A percentile compares a stretch with the other conserved stretches of the same genome.
Evolutionary conservation across 2,329 filamentous ascomycete species (phyloP).

Genomic region (Arthroderma uncinatum): DNA sequence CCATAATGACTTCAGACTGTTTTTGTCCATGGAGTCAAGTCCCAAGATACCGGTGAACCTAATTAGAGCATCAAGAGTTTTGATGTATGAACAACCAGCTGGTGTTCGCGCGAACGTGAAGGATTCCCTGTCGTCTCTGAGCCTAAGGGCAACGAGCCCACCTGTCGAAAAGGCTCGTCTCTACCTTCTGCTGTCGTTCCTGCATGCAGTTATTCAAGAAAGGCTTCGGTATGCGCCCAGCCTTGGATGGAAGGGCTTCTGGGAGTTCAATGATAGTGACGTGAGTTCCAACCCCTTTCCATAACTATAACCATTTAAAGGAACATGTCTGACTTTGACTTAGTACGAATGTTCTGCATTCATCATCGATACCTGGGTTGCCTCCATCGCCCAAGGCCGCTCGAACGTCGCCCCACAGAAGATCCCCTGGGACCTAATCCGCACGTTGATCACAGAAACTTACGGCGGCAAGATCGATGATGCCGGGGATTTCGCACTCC

Average conservation of each 20-base stretch:
- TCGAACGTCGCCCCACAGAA: conserved; percentile 89
- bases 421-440: conserved; percentile 93
- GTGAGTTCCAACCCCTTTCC: conserved; percentile 50
- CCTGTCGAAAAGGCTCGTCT: conserved; percentile 84
- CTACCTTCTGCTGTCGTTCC: conserved; percentile 82
- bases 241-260: conserved; percentile 96
- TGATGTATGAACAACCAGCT: conserved; percentile 97
- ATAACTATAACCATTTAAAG: not conserved
- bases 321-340: not conserved
- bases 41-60: conserved; percentile 95
- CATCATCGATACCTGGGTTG: conserved; percentile 92
- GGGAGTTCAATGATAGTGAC: conserved; percentile 99
- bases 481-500: conserved; percentile 65
- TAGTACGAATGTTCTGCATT: conserved; percentile 95
- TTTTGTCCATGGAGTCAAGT: conserved; percentile 96
- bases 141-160: conserved; percentile 61
- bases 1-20: conserved; percentile 82
- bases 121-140: conserved; percentile 78
- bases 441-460: conserved; percentile 79
- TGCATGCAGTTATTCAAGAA: conserved; percentile 94
- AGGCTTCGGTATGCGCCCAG: conserved; percentile 85
- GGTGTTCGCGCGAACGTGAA: conserved; percentile 98
- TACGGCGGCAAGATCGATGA: conserved; percentile 98
- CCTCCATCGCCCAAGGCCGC: conserved; percentile 66
- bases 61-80: conserved; percentile 78